These are phyloP conservation scores for Tolypocladium sp. DNA, from an alignment of 2,329 filamentous ascomycete species.

Conservation along the genomic window DNA sequence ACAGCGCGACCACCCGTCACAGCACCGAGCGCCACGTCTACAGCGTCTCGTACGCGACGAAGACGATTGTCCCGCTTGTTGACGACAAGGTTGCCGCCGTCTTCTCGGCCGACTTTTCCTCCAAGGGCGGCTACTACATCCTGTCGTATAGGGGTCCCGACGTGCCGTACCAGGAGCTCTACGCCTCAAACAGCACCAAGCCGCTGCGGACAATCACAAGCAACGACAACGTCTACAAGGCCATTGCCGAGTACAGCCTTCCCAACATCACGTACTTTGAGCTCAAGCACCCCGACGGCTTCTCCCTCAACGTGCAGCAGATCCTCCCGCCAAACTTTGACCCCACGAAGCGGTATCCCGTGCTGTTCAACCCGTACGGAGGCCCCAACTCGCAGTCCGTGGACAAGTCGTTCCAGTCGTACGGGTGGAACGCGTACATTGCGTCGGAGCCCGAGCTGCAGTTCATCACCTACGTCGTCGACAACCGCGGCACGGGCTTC, in stretches of 20 bases:
- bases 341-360: constrained; percentile 52
- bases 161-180: constrained; percentile 61
- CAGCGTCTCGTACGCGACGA: constrained; percentile 49
- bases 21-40: constrained; percentile 61
- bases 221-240: constrained; percentile 47
- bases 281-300: constrained; percentile 51
- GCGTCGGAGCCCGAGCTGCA: constrained; percentile 58
- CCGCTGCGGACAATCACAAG: constrained; percentile 50
- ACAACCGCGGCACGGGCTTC: constrained; percentile 58
- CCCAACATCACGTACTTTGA: constrained; percentile 57
- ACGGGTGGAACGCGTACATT: constrained; percentile 55
- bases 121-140: constrained; percentile 54
- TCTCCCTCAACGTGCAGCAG: constrained; percentile 55
- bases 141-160: constrained; percentile 56
- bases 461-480: constrained; percentile 58
- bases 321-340: constrained; percentile 57
- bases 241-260: constrained; percentile 50
- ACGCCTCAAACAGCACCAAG: constrained; percentile 40
- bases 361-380: constrained; percentile 60
- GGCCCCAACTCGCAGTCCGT: constrained; percentile 57
- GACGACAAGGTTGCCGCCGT: constrained; percentile 48
- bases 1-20: constrained; percentile 54
- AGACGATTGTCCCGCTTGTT: constrained; percentile 48
- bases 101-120: constrained; percentile 58
- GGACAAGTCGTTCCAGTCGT: constrained; percentile 42